These are phyloP conservation scores for Herpetospermum pedunculosum DNA, from an alignment of 306 rosid genomes.

Conservation along the genomic window DNA sequence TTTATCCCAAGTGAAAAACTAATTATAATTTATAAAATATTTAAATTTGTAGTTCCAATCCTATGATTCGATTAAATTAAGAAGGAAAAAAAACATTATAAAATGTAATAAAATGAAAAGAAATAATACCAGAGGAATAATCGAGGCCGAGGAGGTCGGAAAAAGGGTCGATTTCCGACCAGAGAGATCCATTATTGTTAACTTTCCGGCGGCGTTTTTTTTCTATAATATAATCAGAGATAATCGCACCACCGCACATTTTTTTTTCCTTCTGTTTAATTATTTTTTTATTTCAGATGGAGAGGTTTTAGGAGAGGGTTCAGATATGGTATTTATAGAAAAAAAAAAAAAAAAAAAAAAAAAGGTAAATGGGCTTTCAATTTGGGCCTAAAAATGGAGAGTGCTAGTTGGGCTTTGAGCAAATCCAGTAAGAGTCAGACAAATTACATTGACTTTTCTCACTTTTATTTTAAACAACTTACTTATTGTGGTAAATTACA, in stretches of 20 bases:
- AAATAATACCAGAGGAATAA: background rate
- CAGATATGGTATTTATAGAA: background rate
- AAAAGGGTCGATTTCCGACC: slow-evolving; percentile 51
- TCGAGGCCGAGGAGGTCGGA: slow-evolving; percentile 49
- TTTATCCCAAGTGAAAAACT: no score
- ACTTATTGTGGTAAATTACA: no score
- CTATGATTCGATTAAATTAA: no score
- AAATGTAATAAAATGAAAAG: background rate
- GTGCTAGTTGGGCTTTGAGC: background rate
- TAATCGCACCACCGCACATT: slow-evolving; percentile 96
- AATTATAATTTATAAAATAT: no score
- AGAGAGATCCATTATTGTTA: slow-evolving; percentile 24
- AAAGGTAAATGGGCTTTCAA: background rate
- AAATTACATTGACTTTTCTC: background rate
- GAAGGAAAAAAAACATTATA: background rate
- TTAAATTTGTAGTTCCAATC: no score
- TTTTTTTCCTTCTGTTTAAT: background rate
- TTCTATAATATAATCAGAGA: slow-evolving; percentile 51
- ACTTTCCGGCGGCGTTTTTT: slow-evolving; percentile 36
- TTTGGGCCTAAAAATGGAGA: background rate
- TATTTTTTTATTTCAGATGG: background rate
- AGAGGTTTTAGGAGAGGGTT: background rate
- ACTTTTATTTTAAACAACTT: background rate
- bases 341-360: background rate
- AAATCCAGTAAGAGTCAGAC: background rate